Evolutionary conservation across 2,329 filamentous ascomycete species (phyloP).

Genomic region (Fusarium praegraminearum): DNA sequence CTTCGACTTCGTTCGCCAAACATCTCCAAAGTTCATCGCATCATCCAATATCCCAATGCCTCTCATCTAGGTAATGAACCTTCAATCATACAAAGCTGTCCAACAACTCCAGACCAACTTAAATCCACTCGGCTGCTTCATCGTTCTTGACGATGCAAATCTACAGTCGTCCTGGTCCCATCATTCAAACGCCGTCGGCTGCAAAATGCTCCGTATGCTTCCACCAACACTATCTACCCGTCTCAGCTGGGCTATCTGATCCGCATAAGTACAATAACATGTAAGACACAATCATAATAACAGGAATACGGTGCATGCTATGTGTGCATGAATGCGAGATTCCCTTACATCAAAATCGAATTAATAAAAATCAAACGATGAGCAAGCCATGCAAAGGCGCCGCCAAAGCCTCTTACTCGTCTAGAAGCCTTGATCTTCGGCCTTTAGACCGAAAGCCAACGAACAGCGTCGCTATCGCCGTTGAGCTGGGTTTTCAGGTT

Average conservation of each 20-base stretch:
- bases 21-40: constrained; percentile 1
- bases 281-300: constrained; percentile 14
- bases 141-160: constrained; percentile 21
- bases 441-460: constrained; percentile 40
- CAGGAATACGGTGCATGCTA: constrained; percentile 28
- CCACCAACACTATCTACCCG: constrained; percentile 19
- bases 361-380: constrained; percentile 36
- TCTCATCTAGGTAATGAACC: background rate
- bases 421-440: background rate
- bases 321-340: constrained; percentile 9
- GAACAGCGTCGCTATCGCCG: constrained; percentile 41
- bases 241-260: constrained; percentile 10
- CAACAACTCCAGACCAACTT: constrained; percentile 1
- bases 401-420: background rate
- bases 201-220: constrained; percentile 37
- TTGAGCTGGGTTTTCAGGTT: constrained; percentile 57
- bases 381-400: background rate
- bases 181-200: constrained; percentile 37
- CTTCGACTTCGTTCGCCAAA: background rate
- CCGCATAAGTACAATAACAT: constrained; percentile 27
- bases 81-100: constrained; percentile 21
- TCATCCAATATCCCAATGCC: background rate
- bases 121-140: constrained; percentile 9
- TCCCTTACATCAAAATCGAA: constrained; percentile 21
- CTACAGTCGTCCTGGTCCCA: constrained; percentile 13